These are phyloP conservation scores for Boletellus ananiceps DNA, from an alignment of 768 basidiomycete genomes.

Conservation along the genomic window DNA sequence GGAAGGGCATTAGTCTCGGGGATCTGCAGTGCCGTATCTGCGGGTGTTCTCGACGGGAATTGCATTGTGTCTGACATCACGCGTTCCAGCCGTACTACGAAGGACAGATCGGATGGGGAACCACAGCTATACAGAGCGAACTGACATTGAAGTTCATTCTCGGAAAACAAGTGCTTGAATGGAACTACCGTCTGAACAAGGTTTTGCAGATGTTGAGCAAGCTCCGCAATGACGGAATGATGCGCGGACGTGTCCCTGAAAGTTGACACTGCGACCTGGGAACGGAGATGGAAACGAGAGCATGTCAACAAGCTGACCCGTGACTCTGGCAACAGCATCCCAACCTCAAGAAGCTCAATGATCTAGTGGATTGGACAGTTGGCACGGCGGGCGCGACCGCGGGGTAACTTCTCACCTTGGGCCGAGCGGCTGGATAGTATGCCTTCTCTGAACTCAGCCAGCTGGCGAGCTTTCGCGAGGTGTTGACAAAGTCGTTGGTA, in stretches of 20 bases:
- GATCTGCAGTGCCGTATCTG: not conserved
- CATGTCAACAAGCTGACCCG: not conserved
- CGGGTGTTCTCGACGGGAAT: not conserved
- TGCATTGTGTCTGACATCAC: constrained; percentile 10
- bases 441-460: constrained; percentile 48
- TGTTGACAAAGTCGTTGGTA: constrained; percentile 15
- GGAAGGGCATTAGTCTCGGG: not conserved
- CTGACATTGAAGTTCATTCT: constrained; percentile 23
- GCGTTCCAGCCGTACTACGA: constrained; percentile 19
- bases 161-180: constrained; percentile 18
- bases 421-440: constrained; percentile 48
- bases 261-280: constrained; percentile 19
- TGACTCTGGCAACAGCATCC: constrained; percentile 11
- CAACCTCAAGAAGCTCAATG: constrained; percentile 45
- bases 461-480: constrained; percentile 34
- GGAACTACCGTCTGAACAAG: constrained; percentile 22
- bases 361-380: constrained; percentile 36
- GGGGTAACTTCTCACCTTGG: constrained; percentile 37
- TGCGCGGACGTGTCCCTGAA: constrained; percentile 13
- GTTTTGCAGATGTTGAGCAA: constrained; percentile 9
- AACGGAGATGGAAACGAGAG: not conserved
- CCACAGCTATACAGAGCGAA: not conserved
- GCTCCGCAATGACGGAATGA: not conserved
- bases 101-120: not conserved
- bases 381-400: constrained; percentile 1